Base-by-base conservation (phyloP, 805 yeast species). In the Peterozyma xylosa region DNA sequence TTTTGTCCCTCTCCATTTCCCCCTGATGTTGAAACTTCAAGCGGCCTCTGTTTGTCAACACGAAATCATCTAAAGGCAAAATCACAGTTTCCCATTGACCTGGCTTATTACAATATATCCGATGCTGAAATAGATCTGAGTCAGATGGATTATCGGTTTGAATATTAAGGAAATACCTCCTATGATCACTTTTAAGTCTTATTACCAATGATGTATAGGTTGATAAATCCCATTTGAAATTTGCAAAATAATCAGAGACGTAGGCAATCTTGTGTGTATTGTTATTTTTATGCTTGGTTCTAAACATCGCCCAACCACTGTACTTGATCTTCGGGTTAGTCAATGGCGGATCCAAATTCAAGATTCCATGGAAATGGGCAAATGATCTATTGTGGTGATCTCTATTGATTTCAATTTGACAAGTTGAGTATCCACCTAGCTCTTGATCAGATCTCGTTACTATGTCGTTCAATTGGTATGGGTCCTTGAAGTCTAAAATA, bases 21-120 rank as follows among this genome's bases (percentile, higher is more conserved):
- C 68, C 67, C 52, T 78, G 80, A 43, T 70, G 71, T 59, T 78
- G 83, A 36, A 75, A 71, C 37, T 73, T 69, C 13, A 64, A 52
- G 38, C 46, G 49, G n/a, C 96, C 96, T 71, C 85, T 79, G 58
- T 85, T 86, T 17, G 95, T 87, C 62, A 86, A 70, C 42, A 87
- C 89, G 61, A 87, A 86, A 56, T 83, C 89, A 50, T 78, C 74
- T 41, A 87, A 66, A 38, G 93, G 88, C 32, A 87, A 79, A 29
- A 82, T 76, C 11, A 86, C 88, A 1, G 88, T 82, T 57, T 87
- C 93, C 95, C 95, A 86, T 48, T 78, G 70, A 2, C 88, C 86
- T 4, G 86, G 87, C 35, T 68, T 74, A 51, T 78, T 76, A 50
- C 84, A 63, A 53, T 85, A 87, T 49, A 87, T 66, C 17, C 96